Evolutionary conservation across 768 basidiomycete species (phyloP).

Genomic region (Collybiopsis confluens): DNA sequence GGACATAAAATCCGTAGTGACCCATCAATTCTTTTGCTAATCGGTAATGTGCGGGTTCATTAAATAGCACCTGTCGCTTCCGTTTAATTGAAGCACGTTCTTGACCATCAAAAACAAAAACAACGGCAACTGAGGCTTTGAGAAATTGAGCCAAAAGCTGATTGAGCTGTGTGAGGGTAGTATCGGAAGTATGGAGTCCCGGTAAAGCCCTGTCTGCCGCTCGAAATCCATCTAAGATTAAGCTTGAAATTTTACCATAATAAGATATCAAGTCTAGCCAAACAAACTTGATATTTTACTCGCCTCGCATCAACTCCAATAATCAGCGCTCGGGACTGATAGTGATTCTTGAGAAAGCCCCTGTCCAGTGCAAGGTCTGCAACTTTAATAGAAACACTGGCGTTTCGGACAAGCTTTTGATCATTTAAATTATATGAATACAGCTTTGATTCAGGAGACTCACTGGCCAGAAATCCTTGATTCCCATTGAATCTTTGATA

Average conservation of each 20-base stretch:
- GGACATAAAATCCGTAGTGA: background rate
- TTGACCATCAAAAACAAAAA: background rate
- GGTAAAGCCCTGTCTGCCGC: background rate
- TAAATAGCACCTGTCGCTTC: background rate
- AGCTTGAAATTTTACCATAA: background rate
- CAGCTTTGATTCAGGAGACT: too few species aligned
- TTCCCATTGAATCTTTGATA: too few species aligned
- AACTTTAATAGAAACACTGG: too few species aligned
- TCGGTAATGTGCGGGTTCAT: background rate
- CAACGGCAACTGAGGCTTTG: background rate
- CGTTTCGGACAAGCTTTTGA: too few species aligned
- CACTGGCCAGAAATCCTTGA: too few species aligned
- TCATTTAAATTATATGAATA: too few species aligned
- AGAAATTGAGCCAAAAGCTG: background rate
- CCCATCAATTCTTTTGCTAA: background rate
- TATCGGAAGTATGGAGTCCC: background rate
- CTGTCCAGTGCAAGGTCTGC: too few species aligned
- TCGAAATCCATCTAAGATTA: background rate
- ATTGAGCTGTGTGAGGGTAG: background rate
- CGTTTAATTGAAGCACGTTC: background rate
- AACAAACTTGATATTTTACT: too few species aligned
- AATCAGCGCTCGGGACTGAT: too few species aligned
- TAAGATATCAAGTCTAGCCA: too few species aligned
- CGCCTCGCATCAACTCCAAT: too few species aligned
- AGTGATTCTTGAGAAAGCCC: too few species aligned